Conservation (phyloP, 805 yeast species). For the Ogataea pini region DNA sequence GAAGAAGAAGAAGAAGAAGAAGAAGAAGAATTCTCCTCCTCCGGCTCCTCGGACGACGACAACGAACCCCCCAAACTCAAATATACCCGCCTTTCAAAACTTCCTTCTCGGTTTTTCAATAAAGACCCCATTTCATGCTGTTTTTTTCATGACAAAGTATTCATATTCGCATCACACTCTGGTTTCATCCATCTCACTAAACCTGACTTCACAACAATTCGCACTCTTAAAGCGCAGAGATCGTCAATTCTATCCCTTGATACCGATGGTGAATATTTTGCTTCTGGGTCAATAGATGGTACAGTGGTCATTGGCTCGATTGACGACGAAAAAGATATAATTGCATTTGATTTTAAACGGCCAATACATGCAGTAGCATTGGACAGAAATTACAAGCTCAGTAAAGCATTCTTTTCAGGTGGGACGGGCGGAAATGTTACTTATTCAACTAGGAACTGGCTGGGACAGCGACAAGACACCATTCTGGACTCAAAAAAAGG, state of each 20-base stretch:
- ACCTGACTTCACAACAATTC: constrained; percentile 57
- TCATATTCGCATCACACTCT: constrained; percentile 86
- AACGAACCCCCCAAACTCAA: constrained; percentile 72
- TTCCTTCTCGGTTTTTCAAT: constrained; percentile 70
- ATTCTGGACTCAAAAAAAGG: constrained; percentile 61
- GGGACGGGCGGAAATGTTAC: constrained; percentile 87
- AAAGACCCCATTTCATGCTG: constrained; percentile 80
- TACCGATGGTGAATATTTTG: constrained; percentile 72
- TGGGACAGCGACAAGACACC: constrained; percentile 76
- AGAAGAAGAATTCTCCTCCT: constrained; percentile 40
- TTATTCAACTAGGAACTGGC: constrained; percentile 79
- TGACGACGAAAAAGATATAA: constrained; percentile 58
- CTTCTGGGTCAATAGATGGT: constrained; percentile 93
- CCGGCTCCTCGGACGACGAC: constrained; percentile 45
- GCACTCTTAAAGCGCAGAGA: constrained; percentile 81
- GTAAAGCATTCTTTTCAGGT: constrained; percentile 76
- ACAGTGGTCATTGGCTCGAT: constrained; percentile 81
- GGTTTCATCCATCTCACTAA: constrained; percentile 73
- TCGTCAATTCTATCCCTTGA: constrained; percentile 78
- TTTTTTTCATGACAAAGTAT: constrained; percentile 55
- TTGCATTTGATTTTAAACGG: constrained; percentile 78
- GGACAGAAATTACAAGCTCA: constrained; percentile 63
- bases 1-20: constrained; percentile 41
- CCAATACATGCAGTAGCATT: constrained; percentile 87
- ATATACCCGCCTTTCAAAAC: constrained; percentile 65